phyloP scores from a whole-genome alignment of 1,284 basidiomycete genomes.

The Xerocomus minutiporus region DNA sequence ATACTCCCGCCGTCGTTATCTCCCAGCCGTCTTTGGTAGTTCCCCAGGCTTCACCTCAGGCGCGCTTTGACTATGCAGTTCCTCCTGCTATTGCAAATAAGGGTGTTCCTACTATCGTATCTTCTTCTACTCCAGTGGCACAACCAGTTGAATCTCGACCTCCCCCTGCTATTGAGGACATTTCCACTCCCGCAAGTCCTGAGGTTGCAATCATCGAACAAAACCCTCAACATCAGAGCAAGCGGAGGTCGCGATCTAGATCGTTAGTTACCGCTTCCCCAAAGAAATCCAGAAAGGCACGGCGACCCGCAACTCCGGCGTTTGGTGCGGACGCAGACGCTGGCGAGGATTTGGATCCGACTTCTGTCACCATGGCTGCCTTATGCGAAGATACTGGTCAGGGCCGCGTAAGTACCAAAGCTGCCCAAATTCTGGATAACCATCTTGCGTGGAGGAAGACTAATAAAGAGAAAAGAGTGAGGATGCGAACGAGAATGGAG shows the following conservation, averaged over 20 bases:
- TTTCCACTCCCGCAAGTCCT: not conserved
- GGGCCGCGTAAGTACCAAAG: slow-evolving; percentile 70
- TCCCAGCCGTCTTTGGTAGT: slow-evolving; percentile 23
- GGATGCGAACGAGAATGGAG: slow-evolving; percentile 59
- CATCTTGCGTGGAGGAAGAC: slow-evolving; percentile 63
- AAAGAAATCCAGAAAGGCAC: slow-evolving; percentile 26
- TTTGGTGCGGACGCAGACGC: slow-evolving; percentile 58
- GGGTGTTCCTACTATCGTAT: slow-evolving; percentile 20
- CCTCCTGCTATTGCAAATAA: slow-evolving; percentile 1
- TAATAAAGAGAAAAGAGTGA: slow-evolving; percentile 58
- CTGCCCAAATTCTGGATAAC: slow-evolving; percentile 60
- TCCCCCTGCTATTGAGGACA: slow-evolving; percentile 2
- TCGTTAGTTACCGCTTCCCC: slow-evolving; percentile 10
- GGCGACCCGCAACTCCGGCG: slow-evolving; percentile 45
- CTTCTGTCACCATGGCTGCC: slow-evolving; percentile 69
- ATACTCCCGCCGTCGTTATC: slow-evolving; percentile 7
- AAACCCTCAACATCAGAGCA: slow-evolving; percentile 1
- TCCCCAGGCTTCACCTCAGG: slow-evolving; percentile 9
- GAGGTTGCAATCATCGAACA: slow-evolving; percentile 8
- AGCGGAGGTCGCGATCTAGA: slow-evolving; percentile 13
- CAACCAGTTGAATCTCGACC: slow-evolving; percentile 2
- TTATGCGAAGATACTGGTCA: slow-evolving; percentile 70
- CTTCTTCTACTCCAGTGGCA: slow-evolving; percentile 14
- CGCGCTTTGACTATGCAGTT: slow-evolving; percentile 1
- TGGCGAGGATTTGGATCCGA: slow-evolving; percentile 73